Evolutionary conservation across 1,139 yeast species (phyloP).

Genomic region (Lodderomyces orthopsilosis): DNA sequence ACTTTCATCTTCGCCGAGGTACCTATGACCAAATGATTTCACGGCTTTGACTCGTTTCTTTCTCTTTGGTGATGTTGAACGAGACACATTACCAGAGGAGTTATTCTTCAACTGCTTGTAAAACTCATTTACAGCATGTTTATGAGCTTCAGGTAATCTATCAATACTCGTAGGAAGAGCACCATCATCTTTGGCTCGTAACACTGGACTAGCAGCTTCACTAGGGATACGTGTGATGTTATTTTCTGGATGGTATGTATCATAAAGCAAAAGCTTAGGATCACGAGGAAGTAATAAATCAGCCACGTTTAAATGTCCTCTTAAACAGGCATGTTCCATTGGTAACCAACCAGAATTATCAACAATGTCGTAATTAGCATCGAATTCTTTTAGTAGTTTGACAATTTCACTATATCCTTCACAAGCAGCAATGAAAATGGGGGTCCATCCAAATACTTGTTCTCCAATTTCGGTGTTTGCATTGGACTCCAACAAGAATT

Average conservation of each 20-base stretch:
- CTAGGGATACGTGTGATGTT: constrained; percentile 32
- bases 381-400: constrained; percentile 48
- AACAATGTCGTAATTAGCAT: constrained; percentile 52
- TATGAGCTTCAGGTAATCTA: constrained; percentile 38
- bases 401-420: constrained; percentile 72
- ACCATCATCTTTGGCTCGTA: constrained; percentile 16
- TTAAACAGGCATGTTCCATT: constrained; percentile 88
- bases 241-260: constrained; percentile 38
- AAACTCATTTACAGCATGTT: constrained; percentile 35
- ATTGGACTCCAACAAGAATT: constrained; percentile 48
- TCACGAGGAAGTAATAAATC: constrained; percentile 52
- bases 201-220: constrained; percentile 16
- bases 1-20: constrained; percentile 60
- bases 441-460: constrained; percentile 88
- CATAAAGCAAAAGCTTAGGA: constrained; percentile 34
- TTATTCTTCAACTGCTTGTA: constrained; percentile 39
- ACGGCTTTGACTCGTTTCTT: constrained; percentile 46
- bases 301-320: constrained; percentile 81
- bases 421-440: constrained; percentile 85
- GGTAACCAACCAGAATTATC: constrained; percentile 97
- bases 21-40: constrained; percentile 86
- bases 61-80: constrained; percentile 31
- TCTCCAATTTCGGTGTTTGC: constrained; percentile 82
- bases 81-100: constrained; percentile 18
- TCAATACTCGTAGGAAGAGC: constrained; percentile 32